Evolutionary conservation across 345 rosid genomes (phyloP).

Genomic region (Geranium brycei): DNA sequence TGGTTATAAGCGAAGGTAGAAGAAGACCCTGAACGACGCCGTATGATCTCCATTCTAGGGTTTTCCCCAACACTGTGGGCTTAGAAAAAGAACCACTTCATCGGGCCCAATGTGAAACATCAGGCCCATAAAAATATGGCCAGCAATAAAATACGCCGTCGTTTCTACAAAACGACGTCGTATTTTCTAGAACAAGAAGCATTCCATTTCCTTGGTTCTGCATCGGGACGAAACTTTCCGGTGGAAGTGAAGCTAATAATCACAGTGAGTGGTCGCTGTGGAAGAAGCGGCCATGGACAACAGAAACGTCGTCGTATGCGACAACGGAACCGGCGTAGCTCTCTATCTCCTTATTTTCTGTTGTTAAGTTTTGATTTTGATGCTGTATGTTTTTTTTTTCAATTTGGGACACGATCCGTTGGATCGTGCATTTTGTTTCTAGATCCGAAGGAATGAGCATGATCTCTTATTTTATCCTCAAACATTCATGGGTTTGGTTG

Average conservation of each 20-base stretch:
- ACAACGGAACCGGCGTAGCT: slow-evolving; percentile 91
- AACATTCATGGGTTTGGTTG: not conserved
- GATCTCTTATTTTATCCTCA: not conserved
- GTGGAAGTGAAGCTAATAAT: not conserved
- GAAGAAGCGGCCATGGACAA: slow-evolving; percentile 38
- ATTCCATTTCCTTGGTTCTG: not conserved
- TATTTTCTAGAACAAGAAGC: not conserved
- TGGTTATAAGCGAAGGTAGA: not conserved
- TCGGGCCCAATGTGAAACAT: not conserved
- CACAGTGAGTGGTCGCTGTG: not conserved
- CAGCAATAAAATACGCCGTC: too few relatives aligned
- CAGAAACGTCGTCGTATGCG: slow-evolving; percentile 79
- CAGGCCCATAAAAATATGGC: too few relatives aligned
- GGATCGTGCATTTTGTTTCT: not conserved
- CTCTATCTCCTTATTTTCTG: slow-evolving; percentile 4
- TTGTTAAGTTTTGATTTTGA: not conserved
- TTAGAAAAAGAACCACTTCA: not conserved
- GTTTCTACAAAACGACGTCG: too few relatives aligned
- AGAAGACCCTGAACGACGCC: not conserved
- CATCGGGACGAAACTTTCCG: not conserved
- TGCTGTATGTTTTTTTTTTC: slow-evolving; percentile 1
- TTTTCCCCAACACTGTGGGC: not conserved
- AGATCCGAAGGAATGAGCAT: not conserved
- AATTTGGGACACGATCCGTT: not conserved
- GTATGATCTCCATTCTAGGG: not conserved